Evolutionary conservation across 2,329 filamentous ascomycete genomes (phyloP).

Genomic region (Aspergillus quadricinctus): DNA sequence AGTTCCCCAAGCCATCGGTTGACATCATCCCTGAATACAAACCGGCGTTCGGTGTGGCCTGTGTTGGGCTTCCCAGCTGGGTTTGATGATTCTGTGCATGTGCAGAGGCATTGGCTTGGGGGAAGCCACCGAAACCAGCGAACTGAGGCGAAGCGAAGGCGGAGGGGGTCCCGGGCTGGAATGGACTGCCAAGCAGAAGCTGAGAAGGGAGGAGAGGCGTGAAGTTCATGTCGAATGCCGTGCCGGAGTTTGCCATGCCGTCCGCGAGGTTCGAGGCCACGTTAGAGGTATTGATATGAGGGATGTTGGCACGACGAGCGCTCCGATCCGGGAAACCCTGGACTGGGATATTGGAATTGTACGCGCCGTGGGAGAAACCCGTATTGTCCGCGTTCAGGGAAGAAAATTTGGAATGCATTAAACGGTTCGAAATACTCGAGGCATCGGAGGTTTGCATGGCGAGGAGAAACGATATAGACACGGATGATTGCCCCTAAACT

Average conservation of each 20-base stretch:
- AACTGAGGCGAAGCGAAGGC: slow-evolving; percentile 91
- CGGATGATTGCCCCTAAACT: slow-evolving; percentile 70
- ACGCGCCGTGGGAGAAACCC: slow-evolving; percentile 89
- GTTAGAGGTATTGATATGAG: slow-evolving; percentile 83
- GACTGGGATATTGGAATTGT: slow-evolving; percentile 68
- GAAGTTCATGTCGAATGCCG: slow-evolving; percentile 96
- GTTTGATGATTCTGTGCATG: slow-evolving; percentile 55
- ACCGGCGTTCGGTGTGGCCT: slow-evolving; percentile 66
- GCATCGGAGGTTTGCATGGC: slow-evolving; percentile 84
- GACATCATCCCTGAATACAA: slow-evolving; percentile 82
- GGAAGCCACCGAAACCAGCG: slow-evolving; percentile 74
- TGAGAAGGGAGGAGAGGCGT: slow-evolving; percentile 93
- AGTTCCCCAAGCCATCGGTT: slow-evolving; percentile 74
- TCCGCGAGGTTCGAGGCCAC: slow-evolving; percentile 52
- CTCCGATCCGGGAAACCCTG: slow-evolving; percentile 83
- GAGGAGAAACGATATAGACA: slow-evolving; percentile 57
- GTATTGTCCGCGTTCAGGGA: slow-evolving; percentile 68
- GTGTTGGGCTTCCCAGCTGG: slow-evolving; percentile 68
- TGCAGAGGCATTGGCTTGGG: slow-evolving; percentile 53
- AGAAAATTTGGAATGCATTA: slow-evolving; percentile 70
- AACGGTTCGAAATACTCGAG: slow-evolving; percentile 60
- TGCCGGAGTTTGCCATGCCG: slow-evolving; percentile 82
- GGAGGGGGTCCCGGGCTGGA: slow-evolving; percentile 89
- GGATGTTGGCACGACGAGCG: slow-evolving; percentile 76
- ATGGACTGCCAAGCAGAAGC: slow-evolving; percentile 89